These are phyloP conservation scores for Verbena officinalis DNA, from an alignment of 257 asterid species.

Conservation along the genomic window DNA sequence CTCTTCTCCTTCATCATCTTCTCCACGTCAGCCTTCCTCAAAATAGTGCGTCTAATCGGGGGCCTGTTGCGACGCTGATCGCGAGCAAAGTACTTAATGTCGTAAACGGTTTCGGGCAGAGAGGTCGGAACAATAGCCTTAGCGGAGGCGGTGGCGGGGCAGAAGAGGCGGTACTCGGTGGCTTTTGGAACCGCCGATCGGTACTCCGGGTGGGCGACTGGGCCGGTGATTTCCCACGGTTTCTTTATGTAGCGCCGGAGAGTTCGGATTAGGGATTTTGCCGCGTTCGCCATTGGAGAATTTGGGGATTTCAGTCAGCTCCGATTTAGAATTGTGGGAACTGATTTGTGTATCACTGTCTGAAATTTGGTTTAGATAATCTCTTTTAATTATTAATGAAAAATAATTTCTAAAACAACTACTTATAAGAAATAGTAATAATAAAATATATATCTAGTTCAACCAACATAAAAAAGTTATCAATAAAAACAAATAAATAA, in stretches of 20 bases:
- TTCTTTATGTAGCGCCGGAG: slow-evolving; percentile 74
- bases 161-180: slow-evolving; percentile 74
- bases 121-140: slow-evolving; percentile 77
- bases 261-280: slow-evolving; percentile 73
- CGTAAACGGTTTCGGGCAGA: slow-evolving; percentile 83
- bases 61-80: slow-evolving; percentile 95
- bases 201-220: slow-evolving; percentile 65
- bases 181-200: slow-evolving; percentile 61
- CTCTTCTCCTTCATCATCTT: slow-evolving; percentile 73
- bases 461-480: too few relatives aligned
- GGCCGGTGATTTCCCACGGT: slow-evolving; percentile 91
- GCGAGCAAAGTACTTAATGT: slow-evolving; percentile 84
- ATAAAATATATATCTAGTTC: too few relatives aligned
- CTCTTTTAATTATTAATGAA: too few relatives aligned
- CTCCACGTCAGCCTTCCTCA: slow-evolving; percentile 79
- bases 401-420: too few relatives aligned
- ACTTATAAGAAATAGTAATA: too few relatives aligned
- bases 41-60: slow-evolving; percentile 67
- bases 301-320: slow-evolving; percentile 38
- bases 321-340: too few relatives aligned
- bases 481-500: too few relatives aligned
- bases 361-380: too few relatives aligned
- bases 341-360: too few relatives aligned
- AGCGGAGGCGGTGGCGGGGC: slow-evolving; percentile 72
- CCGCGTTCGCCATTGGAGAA: slow-evolving; percentile 56